Percentiles rank a stretch among this genome's conserved stretches.
Conservation (phyloP, 2,329 filamentous ascomycete genomes). For the Fusarium beomiforme region DNA sequence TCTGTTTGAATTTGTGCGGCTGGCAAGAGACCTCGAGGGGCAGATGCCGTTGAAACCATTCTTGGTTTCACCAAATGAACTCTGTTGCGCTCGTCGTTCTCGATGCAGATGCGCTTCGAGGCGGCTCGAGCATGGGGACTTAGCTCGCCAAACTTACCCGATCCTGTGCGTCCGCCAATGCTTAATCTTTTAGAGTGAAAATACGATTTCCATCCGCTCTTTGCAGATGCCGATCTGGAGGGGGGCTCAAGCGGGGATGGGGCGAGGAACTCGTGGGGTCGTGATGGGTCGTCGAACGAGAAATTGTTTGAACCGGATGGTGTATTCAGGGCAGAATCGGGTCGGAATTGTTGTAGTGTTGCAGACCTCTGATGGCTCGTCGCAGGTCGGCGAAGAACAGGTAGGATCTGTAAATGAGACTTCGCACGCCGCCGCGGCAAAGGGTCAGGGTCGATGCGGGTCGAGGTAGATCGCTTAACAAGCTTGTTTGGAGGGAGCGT, state of each 20-base stretch:
- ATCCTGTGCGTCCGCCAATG: constrained; percentile 33
- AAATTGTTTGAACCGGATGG: constrained; percentile 43
- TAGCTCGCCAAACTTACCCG: constrained; percentile 43
- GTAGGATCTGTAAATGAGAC: constrained; percentile 71
- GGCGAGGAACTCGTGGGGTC: constrained; percentile 44
- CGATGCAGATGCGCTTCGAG: constrained; percentile 44
- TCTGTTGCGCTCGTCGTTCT: constrained; percentile 35
- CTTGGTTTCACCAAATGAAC: constrained; percentile 51
- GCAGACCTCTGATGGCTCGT: constrained; percentile 83
- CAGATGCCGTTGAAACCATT: constrained; percentile 47
- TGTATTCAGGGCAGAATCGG: constrained; percentile 42
- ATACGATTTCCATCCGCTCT: constrained; percentile 63
- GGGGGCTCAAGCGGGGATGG: constrained; percentile 39
- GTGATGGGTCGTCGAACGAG: constrained; percentile 50
- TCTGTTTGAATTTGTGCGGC: constrained; percentile 41
- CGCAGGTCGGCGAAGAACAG: constrained; percentile 75
- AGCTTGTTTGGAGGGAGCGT: constrained; percentile 76
- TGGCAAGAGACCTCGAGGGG: constrained; percentile 34
- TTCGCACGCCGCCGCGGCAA: constrained; percentile 61
- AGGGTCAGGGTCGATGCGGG: constrained; percentile 56
- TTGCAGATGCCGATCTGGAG: constrained; percentile 26
- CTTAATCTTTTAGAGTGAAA: constrained; percentile 58
- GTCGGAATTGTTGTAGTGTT: constrained; percentile 68
- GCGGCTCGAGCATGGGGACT: constrained; percentile 37
- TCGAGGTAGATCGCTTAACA: constrained; percentile 75